A percentile compares a stretch with the other conserved stretches of the same genome.
Conservation (phyloP, 805 yeast genomes). For the Saturnispora galanensis region DNA sequence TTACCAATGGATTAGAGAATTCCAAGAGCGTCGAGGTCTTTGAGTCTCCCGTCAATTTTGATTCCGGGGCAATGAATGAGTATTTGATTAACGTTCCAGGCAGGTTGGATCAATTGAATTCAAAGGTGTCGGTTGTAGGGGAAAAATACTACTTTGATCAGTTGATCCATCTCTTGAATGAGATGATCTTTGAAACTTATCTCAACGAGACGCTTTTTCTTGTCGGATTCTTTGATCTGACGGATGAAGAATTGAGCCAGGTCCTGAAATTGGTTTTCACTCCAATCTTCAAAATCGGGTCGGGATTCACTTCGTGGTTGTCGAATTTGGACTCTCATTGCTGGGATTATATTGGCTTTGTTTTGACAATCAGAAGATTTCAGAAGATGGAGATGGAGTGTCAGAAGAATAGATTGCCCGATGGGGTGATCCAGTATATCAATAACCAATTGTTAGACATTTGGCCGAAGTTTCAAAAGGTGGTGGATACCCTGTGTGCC, state of each 20-base stretch:
- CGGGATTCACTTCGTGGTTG: slow-evolving; percentile 35
- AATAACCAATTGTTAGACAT: slow-evolving; percentile 54
- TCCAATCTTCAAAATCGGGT: slow-evolving; percentile 42
- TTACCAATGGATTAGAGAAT: slow-evolving; percentile 60
- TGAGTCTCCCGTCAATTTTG: slow-evolving; percentile 19
- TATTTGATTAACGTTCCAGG: slow-evolving; percentile 48
- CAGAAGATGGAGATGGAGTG: slow-evolving; percentile 56
- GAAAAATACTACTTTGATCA: slow-evolving; percentile 60
- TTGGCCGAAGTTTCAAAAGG: slow-evolving; percentile 80
- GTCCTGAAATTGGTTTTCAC: slow-evolving; percentile 41
- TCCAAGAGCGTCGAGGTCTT: slow-evolving; percentile 49
- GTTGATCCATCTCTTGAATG: slow-evolving; percentile 60
- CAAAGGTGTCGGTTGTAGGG: slow-evolving; percentile 27
- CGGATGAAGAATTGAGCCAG: slow-evolving; percentile 32
- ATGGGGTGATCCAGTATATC: slow-evolving; percentile 53
- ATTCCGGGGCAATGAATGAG: slow-evolving; percentile 33
- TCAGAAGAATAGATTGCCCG: slow-evolving; percentile 62
- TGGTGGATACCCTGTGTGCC: slow-evolving; percentile 71
- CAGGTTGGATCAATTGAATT: slow-evolving; percentile 44
- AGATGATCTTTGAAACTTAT: slow-evolving; percentile 67
- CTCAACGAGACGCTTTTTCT: slow-evolving; percentile 68
- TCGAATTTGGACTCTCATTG: slow-evolving; percentile 29
- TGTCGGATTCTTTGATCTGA: slow-evolving; percentile 54
- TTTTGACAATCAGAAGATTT: slow-evolving; percentile 62
- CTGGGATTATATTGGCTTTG: slow-evolving; percentile 64